phyloP scores from a whole-genome alignment of 371 early-diverging fungal genomes.

The Blastocladiella emersonii region DNA sequence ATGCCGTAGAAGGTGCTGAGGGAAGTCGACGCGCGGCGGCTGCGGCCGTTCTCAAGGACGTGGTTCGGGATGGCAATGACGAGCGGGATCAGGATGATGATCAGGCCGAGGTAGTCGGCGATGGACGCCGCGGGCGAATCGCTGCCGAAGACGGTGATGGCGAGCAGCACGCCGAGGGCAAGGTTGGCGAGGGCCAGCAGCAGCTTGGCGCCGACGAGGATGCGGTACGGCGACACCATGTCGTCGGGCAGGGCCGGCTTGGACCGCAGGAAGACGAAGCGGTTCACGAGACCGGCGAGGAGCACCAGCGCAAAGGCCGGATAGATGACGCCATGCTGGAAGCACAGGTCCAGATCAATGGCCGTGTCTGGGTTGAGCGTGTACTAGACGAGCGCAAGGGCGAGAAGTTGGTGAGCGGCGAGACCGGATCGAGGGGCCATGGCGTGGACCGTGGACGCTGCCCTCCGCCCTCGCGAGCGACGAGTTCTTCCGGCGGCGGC shows the following conservation, averaged over 20 bases:
- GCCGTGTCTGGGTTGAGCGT: too few relatives aligned
- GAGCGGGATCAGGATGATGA: background rate
- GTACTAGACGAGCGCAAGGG: too few relatives aligned
- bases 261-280: background rate
- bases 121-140: too few relatives aligned
- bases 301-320: background rate
- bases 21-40: background rate
- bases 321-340: background rate
- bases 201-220: background rate
- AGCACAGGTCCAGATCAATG: background rate
- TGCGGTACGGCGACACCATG: background rate
- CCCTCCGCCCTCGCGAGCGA: too few relatives aligned
- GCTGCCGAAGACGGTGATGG: background rate
- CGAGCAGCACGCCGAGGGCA: background rate
- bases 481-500: too few relatives aligned
- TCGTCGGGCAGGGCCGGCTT: background rate
- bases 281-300: background rate
- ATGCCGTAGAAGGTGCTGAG: background rate
- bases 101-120: background rate
- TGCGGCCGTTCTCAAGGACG: background rate
- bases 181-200: background rate
- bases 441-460: too few relatives aligned
- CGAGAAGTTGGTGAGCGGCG: too few relatives aligned
- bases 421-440: too few relatives aligned
- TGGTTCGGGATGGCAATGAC: background rate